Conservation (phyloP, 148 eudicot genomes). For the Rhododendron molle region DNA sequence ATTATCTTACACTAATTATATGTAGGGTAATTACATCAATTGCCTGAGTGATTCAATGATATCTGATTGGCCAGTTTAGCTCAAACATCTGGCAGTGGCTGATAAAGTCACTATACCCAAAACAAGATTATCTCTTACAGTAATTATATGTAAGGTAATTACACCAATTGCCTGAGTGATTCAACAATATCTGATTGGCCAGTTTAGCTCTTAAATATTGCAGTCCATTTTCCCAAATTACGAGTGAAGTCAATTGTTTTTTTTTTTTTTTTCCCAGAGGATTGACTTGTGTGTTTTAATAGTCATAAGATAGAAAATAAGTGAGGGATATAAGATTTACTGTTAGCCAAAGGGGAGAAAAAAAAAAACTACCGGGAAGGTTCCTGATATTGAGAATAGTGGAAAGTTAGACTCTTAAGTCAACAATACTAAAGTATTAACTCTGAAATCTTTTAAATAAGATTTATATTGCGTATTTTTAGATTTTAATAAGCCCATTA, state of each 20-base stretch:
- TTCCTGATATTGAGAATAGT: too few relatives aligned
- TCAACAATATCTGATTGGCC: background rate
- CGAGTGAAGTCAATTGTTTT: background rate
- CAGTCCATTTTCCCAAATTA: background rate
- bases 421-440: too few relatives aligned
- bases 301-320: too few relatives aligned
- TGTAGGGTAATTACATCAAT: background rate
- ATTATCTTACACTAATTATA: background rate
- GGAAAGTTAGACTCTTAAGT: too few relatives aligned
- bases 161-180: background rate
- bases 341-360: too few relatives aligned
- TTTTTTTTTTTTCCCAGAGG: too few relatives aligned
- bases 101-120: background rate
- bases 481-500: too few relatives aligned
- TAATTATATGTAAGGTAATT: background rate
- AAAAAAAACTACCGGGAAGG: too few relatives aligned
- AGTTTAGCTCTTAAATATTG: background rate
- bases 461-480: too few relatives aligned
- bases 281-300: too few relatives aligned
- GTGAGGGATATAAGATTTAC: too few relatives aligned
- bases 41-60: background rate
- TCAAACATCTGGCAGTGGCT: background rate
- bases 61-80: background rate
- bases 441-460: too few relatives aligned
- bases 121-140: background rate